Evolutionary conservation across 768 basidiomycete genomes (phyloP), one percentile per base, ranked within the genome.

Genomic region (Candolleomyces eurysporus): DNA sequence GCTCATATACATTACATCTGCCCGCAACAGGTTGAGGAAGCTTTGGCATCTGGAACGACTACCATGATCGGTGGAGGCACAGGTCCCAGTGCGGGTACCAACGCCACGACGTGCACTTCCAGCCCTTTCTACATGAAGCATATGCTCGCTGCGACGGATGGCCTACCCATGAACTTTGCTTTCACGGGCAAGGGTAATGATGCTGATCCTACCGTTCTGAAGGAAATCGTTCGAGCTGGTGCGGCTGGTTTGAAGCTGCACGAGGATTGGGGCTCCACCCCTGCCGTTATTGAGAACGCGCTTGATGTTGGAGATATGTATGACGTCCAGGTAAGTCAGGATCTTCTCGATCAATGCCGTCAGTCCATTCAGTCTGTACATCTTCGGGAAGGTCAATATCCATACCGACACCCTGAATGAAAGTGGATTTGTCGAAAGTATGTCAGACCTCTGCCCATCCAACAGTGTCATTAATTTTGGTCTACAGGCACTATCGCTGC

Each of bases 131-230:
- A 96, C 72, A 88, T 99, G 81, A 79, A 81, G 50, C 85, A 88
- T 53, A 98, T 98, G 96, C 79, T 99, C 57, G 83, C 88, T 0
- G 96, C 96, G 5, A 96, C 93, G 13, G 97, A 99, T 70, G 83
- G 84, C 5, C 74, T 98, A 52, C 86, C 95, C 0, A 86, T 97
- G 80, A 98, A 98, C 70, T 94, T 96, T 72, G 92, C 82, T 2
- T 92, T 98, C 69, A 99, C 97, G 1, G 96, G 96, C 14, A 98
- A 97, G 74, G 97, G 96, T 0, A 98, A 98, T 65, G 97, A 99
- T 69, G 83, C 91, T 0, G 94, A 89, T 0, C 77, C 81, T 10
- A 78, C 66, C 2, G 89, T 91, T 4, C 71, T 98, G 57, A 88
- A 87, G 71, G 96, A 97, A 61, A 80, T 95, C 58, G 80, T 96